These are phyloP conservation scores for Neurospora tetrasperma DNA, from an alignment of 495 filamentous ascomycete genomes.

Conservation along the genomic window DNA sequence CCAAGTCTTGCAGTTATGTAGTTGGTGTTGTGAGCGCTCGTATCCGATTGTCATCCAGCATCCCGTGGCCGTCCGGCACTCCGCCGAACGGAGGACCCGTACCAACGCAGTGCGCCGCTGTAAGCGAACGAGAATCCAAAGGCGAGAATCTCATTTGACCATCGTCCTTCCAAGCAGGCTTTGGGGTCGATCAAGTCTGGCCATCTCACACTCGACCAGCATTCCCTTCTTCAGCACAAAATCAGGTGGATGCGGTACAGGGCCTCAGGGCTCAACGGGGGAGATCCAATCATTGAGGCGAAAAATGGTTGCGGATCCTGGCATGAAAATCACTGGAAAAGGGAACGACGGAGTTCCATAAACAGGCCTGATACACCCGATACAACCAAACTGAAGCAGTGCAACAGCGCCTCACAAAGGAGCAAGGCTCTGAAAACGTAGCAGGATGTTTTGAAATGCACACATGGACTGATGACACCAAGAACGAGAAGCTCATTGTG, in stretches of 20 bases:
- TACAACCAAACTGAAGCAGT: neutral
- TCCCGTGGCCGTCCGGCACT: neutral
- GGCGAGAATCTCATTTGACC: neutral
- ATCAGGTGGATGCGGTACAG: neutral
- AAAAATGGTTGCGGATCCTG: neutral
- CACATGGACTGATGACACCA: neutral
- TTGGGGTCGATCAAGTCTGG: neutral
- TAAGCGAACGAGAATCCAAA: neutral
- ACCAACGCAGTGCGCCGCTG: neutral
- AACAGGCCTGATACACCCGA: neutral
- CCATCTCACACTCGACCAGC: neutral
- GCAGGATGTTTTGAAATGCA: neutral
- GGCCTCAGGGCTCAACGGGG: neutral
- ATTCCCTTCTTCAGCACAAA: neutral
- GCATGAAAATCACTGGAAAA: neutral
- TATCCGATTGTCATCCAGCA: constrained; percentile 12
- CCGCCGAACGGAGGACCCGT: neutral
- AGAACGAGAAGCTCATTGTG: neutral
- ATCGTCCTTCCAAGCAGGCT: neutral
- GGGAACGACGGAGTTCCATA: neutral
- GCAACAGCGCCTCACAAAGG: neutral
- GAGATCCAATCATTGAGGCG: neutral
- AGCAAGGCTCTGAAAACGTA: neutral
- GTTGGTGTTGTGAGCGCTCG: constrained; percentile 6
- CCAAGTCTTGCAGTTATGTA: neutral